Conservation (phyloP, 2,329 filamentous ascomycete genomes). For the Colletotrichum navitas region DNA sequence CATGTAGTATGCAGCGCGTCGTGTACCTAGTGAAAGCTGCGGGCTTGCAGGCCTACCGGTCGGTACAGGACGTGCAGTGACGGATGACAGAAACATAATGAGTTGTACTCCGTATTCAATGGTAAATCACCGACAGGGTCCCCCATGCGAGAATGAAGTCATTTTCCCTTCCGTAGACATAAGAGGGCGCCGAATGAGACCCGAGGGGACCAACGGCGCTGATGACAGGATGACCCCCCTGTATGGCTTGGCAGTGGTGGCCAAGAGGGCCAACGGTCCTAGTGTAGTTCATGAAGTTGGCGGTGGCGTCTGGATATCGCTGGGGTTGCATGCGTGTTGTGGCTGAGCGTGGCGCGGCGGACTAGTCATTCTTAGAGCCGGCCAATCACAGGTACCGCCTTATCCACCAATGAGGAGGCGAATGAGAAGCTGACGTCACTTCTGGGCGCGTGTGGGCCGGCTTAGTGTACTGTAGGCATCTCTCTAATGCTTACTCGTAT, state of each 20-base stretch:
- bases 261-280: background rate
- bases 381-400: background rate
- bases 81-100: background rate
- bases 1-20: background rate
- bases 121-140: background rate
- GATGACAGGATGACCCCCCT: constrained; percentile 30
- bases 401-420: background rate
- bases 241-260: constrained; percentile 19
- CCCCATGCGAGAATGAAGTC: background rate
- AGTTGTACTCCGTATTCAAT: background rate
- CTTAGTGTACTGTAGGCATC: background rate
- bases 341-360: constrained; percentile 6
- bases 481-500: background rate
- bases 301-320: background rate
- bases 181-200: constrained; percentile 1
- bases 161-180: background rate
- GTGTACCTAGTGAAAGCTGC: background rate
- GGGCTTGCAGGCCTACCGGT: background rate
- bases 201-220: constrained; percentile 19
- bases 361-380: background rate
- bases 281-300: constrained; percentile 1
- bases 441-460: constrained; percentile 22
- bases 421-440: constrained; percentile 20
- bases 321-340: background rate
- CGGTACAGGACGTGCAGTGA: background rate